Base-by-base conservation (phyloP, 208 protist species). In the Acanthamoeba royreba region DNA sequence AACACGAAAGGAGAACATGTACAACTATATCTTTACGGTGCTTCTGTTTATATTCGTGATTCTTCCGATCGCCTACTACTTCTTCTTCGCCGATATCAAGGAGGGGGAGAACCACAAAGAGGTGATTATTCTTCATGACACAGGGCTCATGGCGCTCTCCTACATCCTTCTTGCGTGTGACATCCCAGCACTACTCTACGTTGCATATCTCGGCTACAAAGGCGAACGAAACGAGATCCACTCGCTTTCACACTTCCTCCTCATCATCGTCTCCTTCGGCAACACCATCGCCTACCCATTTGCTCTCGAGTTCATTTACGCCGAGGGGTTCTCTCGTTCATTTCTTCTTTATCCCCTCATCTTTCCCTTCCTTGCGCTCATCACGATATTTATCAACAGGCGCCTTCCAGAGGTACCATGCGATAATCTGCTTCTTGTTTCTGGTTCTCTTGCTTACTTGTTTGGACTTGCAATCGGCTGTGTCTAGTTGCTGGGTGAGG, bases 221-320 rank as follows among this genome's bases (percentile, higher is more conserved):
- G 7, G 25, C 19, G 69, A 81, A 42, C 69, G 49, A 42, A 81
- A 81, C 69, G 69, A 81, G 69, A 47, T 81, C 69, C 69, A 81
- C 42, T 81, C 69, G 38, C 69, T 81, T 35, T 43, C 69, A 9
- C 69, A 81, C 69, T 81, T 81, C 42, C 69, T 81, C 40, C 69
- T 81, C 69, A 81, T 81, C 69, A 81, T 81, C 69, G 8, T 81
- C 22, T 15, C 69, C 69, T 81, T 81, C 33, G 69, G 69, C 69
- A 81, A 81, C 69, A 81, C 69, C 5, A 81, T 81, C 69, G 69
- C 69, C 69, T 81, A 81, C 31, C 69, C 69, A 42, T 81, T 81
- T 28, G 69, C 69, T 15, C 69, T 81, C 40, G 69, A 81, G 69
- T 81, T 81, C 42, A 81, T 81, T 28, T 42, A 81, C 40, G 69